Percentiles rank a stretch among this genome's conserved stretches.
Conservation (phyloP, 345 rosid species). For the Eucalyptus microcorys region DNA sequence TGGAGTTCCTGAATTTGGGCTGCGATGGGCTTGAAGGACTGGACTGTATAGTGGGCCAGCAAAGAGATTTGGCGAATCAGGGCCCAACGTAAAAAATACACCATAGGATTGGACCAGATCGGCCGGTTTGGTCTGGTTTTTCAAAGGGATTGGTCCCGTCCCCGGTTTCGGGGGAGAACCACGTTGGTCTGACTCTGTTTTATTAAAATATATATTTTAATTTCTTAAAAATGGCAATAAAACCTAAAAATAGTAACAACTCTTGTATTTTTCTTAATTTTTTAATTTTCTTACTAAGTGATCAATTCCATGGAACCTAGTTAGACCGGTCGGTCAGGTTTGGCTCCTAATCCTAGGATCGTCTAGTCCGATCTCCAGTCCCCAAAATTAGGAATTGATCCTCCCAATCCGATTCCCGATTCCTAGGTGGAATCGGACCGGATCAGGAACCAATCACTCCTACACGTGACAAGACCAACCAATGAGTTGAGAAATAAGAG, state of each 20-base stretch:
- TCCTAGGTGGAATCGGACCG: fast-evolving
- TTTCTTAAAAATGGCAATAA: too few species aligned
- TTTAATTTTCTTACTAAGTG: too few species aligned
- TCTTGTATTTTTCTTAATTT: too few species aligned
- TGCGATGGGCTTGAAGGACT: background rate
- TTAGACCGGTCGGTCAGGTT: fast-evolving
- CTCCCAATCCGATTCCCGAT: fast-evolving
- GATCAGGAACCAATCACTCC: fast-evolving
- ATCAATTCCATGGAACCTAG: fast-evolving
- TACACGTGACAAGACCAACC: too few species aligned
- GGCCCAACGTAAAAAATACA: too few species aligned
- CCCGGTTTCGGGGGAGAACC: fast-evolving
- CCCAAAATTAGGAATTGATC: too few species aligned
- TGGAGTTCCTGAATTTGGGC: background rate
- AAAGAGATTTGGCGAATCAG: background rate
- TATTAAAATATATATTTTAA: too few species aligned
- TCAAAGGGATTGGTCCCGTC: too few species aligned
- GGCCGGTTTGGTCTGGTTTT: fast-evolving
- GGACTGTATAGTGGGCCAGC: background rate
- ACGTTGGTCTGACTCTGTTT: fast-evolving
- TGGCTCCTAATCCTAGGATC: fast-evolving
- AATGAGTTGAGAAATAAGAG: too few species aligned
- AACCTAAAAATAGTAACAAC: too few species aligned
- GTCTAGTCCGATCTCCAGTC: fast-evolving
- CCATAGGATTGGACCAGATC: fast-evolving